These are phyloP conservation scores for Saturnispora ahearnii DNA, from an alignment of 805 yeast genomes.

Conservation along the genomic window DNA sequence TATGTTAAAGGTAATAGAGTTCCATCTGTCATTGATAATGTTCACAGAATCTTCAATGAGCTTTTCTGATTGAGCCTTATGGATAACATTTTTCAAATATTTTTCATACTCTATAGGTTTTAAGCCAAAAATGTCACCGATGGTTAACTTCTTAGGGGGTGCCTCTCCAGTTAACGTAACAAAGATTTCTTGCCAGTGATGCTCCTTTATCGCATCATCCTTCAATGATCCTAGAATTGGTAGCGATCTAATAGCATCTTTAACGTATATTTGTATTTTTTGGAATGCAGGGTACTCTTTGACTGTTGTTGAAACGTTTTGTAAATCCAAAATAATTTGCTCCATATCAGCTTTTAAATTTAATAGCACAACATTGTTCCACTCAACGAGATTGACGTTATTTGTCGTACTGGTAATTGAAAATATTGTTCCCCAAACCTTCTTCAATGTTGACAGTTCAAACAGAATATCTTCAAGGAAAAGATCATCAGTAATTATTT, in stretches of 20 bases:
- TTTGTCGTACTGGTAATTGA: slow-evolving; percentile 40
- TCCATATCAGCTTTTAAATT: slow-evolving; percentile 42
- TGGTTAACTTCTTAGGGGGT: slow-evolving; percentile 27
- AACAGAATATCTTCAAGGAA: slow-evolving; percentile 28
- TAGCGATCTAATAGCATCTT: slow-evolving; percentile 31
- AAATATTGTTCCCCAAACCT: slow-evolving; percentile 58
- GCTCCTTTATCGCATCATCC: slow-evolving; percentile 45
- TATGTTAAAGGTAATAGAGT: slow-evolving; percentile 37
- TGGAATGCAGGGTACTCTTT: slow-evolving; percentile 65
- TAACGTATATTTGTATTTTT: slow-evolving; percentile 40
- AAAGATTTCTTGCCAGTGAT: slow-evolving; percentile 59
- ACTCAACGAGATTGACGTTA: slow-evolving; percentile 33
- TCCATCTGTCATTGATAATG: slow-evolving; percentile 51
- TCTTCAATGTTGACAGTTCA: slow-evolving; percentile 47
- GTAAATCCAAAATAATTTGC: slow-evolving; percentile 35
- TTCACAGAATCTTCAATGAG: slow-evolving; percentile 49
- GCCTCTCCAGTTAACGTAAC: slow-evolving; percentile 16
- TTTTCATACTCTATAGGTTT: slow-evolving; percentile 38
- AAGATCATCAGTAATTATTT: slow-evolving; percentile 10
- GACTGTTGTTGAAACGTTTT: slow-evolving; percentile 46
- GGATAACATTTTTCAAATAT: slow-evolving; percentile 39
- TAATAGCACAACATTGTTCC: slow-evolving; percentile 42
- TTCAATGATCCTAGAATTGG: slow-evolving; percentile 38
- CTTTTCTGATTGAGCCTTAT: slow-evolving; percentile 65
- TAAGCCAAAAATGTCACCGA: slow-evolving; percentile 58